Percentiles rank a stretch among this genome's conserved stretches.
phyloP scores from a whole-genome alignment of 2,329 filamentous ascomycete genomes.

The Colletotrichum eleusines region DNA sequence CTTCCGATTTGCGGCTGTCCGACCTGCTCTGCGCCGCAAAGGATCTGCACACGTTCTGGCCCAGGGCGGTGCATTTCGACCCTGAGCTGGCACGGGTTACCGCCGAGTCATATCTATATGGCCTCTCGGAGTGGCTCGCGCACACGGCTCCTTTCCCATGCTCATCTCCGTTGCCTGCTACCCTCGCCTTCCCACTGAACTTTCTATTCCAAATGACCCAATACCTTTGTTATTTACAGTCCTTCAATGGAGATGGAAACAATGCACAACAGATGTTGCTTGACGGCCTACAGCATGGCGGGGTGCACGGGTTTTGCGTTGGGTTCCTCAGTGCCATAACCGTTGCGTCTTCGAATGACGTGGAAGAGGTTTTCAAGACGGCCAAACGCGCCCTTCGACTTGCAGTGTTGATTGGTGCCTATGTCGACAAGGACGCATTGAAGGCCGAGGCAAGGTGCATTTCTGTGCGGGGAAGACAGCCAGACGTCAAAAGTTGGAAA shows the following conservation, averaged over 20 bases:
- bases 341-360: constrained; percentile 48
- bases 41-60: neutral
- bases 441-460: constrained; percentile 43
- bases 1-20: neutral
- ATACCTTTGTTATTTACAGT: neutral
- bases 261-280: neutral
- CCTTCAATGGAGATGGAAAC: neutral
- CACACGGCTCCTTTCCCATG: neutral
- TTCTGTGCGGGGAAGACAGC: neutral
- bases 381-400: constrained; percentile 54
- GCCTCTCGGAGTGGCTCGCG: constrained; percentile 1
- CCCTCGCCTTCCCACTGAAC: constrained; percentile 10
- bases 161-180: neutral
- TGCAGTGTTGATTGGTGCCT: constrained; percentile 52
- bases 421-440: constrained; percentile 52
- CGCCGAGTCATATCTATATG: neutral
- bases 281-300: neutral
- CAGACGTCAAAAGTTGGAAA: accelerated
- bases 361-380: constrained; percentile 49
- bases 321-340: constrained; percentile 55
- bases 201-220: constrained; percentile 20
- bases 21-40: neutral
- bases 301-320: constrained; percentile 52
- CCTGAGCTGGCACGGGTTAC: neutral
- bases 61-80: neutral